Percentiles rank a stretch among this genome's conserved stretches.
Conservation (phyloP, 2,329 filamentous ascomycete species). For the Sclerotinia sclerotiorum region DNA sequence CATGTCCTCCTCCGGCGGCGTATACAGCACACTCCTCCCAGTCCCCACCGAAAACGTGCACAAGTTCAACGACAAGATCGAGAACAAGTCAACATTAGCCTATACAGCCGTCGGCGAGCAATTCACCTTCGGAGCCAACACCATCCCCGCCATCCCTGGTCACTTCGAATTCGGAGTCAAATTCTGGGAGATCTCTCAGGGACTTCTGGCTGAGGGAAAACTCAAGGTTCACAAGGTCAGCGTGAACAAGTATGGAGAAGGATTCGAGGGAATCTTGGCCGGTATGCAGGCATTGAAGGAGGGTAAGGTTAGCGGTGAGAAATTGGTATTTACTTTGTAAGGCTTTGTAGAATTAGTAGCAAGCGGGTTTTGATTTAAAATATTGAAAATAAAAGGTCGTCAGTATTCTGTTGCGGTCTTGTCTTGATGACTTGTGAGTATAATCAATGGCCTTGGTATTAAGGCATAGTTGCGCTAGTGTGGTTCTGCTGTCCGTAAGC, state of each 20-base stretch:
- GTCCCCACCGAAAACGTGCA: slow-evolving; percentile 44
- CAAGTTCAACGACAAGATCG: slow-evolving; percentile 44
- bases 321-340: slow-evolving; percentile 48
- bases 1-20: slow-evolving; percentile 42
- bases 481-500: no score
- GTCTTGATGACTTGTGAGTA: no score
- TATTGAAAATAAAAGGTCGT: neutral
- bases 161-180: slow-evolving; percentile 41
- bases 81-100: slow-evolving; percentile 40
- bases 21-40: slow-evolving; percentile 45
- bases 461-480: no score
- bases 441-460: no score
- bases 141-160: slow-evolving; percentile 31
- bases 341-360: no score
- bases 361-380: no score
- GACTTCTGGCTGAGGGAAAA: slow-evolving; percentile 43
- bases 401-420: neutral
- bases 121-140: slow-evolving; percentile 34
- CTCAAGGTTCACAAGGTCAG: slow-evolving; percentile 42
- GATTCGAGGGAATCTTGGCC: slow-evolving; percentile 36
- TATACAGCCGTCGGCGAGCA: slow-evolving; percentile 46
- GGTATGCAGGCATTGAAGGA: slow-evolving; percentile 36
- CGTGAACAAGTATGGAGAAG: slow-evolving; percentile 38
- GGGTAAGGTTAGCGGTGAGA: slow-evolving; percentile 45
- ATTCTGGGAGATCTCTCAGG: slow-evolving; percentile 43